These are phyloP conservation scores for Colletotrichum lini DNA, from an alignment of 2,329 filamentous ascomycete species.

Conservation along the genomic window DNA sequence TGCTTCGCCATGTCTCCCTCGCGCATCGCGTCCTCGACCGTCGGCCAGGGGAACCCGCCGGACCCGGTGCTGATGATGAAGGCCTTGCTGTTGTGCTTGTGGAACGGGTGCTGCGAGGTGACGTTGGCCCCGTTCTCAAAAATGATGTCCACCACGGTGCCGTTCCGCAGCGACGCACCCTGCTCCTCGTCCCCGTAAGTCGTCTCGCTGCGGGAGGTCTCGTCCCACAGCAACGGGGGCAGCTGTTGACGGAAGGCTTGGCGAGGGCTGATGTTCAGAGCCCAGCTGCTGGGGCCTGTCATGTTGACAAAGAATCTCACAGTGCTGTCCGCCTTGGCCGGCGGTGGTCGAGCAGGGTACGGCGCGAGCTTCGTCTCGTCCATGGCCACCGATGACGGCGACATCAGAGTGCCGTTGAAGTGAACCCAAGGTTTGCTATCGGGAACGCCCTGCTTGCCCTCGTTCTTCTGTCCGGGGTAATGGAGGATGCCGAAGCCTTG, in stretches of 20 bases:
- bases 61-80: conserved; percentile 33
- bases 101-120: conserved; percentile 37
- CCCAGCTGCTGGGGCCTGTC: conserved; percentile 34
- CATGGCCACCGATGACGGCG: conserved; percentile 31
- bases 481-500: conserved; percentile 33
- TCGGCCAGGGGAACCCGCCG: conserved; percentile 34
- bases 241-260: conserved; percentile 36
- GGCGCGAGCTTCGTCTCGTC: conserved; percentile 32
- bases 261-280: conserved; percentile 31
- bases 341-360: conserved; percentile 26
- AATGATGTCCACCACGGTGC: conserved; percentile 34
- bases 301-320: conserved; percentile 39
- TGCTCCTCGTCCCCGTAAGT: conserved; percentile 20
- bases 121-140: conserved; percentile 37
- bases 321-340: conserved; percentile 26
- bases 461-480: conserved; percentile 20
- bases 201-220: conserved; percentile 27
- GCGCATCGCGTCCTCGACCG: conserved; percentile 31
- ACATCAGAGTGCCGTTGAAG: conserved; percentile 29
- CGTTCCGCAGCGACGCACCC: conserved; percentile 15
- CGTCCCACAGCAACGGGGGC: conserved; percentile 27
- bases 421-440: conserved; percentile 29
- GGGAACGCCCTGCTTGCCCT: conserved; percentile 7
- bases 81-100: conserved; percentile 37
- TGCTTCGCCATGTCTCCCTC: conserved; percentile 25